Evolutionary conservation across 2,329 filamentous ascomycete species (phyloP).

Genomic region (Pseudocercospora musae): DNA sequence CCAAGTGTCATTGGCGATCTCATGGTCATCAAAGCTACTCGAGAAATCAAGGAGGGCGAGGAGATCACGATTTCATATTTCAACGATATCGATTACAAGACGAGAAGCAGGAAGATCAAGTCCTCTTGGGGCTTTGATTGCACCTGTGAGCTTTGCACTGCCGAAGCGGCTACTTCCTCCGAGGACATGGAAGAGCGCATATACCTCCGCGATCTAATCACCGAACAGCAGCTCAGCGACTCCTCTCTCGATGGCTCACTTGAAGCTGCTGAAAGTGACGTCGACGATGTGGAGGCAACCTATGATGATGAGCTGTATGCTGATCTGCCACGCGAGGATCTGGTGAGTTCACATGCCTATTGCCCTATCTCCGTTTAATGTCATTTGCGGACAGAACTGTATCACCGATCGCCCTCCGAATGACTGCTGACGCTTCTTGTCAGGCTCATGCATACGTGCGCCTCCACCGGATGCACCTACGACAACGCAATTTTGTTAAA

Average conservation of each 20-base stretch:
- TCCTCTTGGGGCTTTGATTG: conserved; percentile 45
- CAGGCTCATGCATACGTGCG: neutral
- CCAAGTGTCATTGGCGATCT: conserved; percentile 56
- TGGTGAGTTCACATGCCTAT: neutral
- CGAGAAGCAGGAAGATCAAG: conserved; percentile 27
- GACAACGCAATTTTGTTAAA: neutral
- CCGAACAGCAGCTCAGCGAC: neutral
- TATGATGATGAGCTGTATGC: conserved; percentile 1
- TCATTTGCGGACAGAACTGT: neutral
- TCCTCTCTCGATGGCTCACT: neutral
- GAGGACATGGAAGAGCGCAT: neutral
- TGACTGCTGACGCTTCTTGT: neutral
- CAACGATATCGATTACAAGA: conserved; percentile 30
- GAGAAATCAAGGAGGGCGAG: conserved; percentile 42
- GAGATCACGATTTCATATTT: conserved; percentile 41
- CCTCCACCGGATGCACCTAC: neutral
- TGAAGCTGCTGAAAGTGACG: neutral
- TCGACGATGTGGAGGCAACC: neutral
- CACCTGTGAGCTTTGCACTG: conserved; percentile 40
- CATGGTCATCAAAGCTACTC: conserved; percentile 48
- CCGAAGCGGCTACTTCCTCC: conserved; percentile 10
- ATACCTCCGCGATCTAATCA: neutral
- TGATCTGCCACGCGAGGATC: neutral
- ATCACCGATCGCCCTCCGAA: neutral
- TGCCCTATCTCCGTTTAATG: neutral